These are phyloP conservation scores for Naganishia onofrii DNA, from an alignment of 768 basidiomycete genomes.

Conservation along the genomic window DNA sequence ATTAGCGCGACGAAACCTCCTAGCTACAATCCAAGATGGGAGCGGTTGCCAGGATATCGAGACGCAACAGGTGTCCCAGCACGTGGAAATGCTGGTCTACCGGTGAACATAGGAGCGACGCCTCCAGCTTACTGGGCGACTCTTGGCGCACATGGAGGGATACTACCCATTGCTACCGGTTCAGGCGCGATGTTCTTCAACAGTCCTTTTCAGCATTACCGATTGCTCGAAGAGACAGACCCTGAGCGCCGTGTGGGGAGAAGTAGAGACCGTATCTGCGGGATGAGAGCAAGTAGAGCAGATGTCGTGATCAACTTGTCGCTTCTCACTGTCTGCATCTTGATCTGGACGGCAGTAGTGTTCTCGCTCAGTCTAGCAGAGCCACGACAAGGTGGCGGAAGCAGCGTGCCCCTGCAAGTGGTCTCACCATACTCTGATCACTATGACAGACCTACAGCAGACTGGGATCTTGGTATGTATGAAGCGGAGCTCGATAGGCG, in stretches of 20 bases:
- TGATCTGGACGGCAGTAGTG: constrained; percentile 11
- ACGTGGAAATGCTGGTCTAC: not conserved
- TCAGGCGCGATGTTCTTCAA: constrained; percentile 15
- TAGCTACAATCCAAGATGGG: constrained; percentile 19
- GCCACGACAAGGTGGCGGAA: not conserved
- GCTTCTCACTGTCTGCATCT: constrained; percentile 2
- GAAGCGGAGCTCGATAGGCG: not conserved
- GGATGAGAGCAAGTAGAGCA: constrained; percentile 2
- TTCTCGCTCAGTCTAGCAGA: constrained; percentile 9
- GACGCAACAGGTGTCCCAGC: not conserved
- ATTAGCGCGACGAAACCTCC: constrained; percentile 4
- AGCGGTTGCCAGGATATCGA: constrained; percentile 10
- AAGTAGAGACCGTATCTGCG: not conserved
- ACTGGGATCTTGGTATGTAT: constrained; percentile 1
- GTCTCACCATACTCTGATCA: not conserved
- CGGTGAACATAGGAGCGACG: not conserved
- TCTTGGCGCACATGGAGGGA: not conserved
- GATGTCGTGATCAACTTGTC: constrained; percentile 20
- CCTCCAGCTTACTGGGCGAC: not conserved
- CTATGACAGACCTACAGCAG: not conserved
- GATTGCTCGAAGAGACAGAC: not conserved
- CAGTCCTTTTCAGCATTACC: constrained; percentile 19
- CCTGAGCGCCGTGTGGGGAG: not conserved
- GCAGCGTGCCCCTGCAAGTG: not conserved
- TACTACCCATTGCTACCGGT: constrained; percentile 5